Conservation (phyloP, 1,284 basidiomycete species). For the Trichosporon sp. region DNA sequence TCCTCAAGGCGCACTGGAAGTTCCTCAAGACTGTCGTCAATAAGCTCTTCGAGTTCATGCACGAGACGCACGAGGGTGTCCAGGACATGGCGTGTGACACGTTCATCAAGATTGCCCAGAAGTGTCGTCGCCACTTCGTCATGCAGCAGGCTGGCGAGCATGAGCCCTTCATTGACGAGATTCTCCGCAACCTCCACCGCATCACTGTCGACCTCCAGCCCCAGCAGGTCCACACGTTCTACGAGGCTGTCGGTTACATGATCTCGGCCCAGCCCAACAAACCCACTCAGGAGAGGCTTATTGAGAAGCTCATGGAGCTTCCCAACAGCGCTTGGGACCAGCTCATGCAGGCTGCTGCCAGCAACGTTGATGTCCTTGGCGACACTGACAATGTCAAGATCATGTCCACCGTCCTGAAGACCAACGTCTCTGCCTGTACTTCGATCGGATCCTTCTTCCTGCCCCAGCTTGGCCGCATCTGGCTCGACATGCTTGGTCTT, state of each 20-base stretch:
- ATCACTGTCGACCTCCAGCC: constrained; percentile 96
- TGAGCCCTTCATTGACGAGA: constrained; percentile 98
- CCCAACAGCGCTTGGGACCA: constrained; percentile 99
- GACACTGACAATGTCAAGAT: constrained; percentile 96
- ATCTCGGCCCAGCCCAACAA: constrained; percentile 99
- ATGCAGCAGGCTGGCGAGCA: constrained; percentile 97
- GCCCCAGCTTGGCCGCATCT: constrained; percentile 93
- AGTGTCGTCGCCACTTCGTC: constrained; percentile 96
- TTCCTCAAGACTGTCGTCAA: constrained; percentile 99
- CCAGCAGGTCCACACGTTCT: constrained; percentile 94
- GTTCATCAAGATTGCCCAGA: constrained; percentile 99
- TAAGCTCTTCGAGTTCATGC: constrained; percentile 99
- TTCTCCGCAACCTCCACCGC: constrained; percentile 84
- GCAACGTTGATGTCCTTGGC: constrained; percentile 88
- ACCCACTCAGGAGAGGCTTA: constrained; percentile 92
- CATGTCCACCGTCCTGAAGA: constrained; percentile 95
- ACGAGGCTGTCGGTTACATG: constrained; percentile 99
- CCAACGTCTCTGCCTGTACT: constrained; percentile 95
- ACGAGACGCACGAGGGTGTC: constrained; percentile 99
- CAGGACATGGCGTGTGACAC: constrained; percentile 99
- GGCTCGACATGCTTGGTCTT: constrained; percentile 96
- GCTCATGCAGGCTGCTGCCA: constrained; percentile 92
- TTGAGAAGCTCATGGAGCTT: constrained; percentile 93
- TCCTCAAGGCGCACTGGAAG: constrained; percentile 99
- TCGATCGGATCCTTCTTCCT: constrained; percentile 97